Evolutionary conservation across 2,329 filamentous ascomycete species (phyloP).

Genomic region (Pyrenophora graminea): DNA sequence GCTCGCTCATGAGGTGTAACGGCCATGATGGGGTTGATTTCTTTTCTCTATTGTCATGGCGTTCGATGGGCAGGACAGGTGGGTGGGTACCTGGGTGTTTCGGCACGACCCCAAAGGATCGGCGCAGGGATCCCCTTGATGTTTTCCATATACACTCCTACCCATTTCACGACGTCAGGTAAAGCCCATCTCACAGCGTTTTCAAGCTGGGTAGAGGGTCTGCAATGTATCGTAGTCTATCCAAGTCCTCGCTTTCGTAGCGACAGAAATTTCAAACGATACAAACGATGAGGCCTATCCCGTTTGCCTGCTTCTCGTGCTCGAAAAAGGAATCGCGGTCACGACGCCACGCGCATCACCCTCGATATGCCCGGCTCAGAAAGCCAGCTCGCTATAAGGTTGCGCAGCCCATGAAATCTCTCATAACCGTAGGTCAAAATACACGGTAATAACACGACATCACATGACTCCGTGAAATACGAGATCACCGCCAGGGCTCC

Average conservation of each 20-base stretch:
- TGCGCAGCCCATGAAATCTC: too few species aligned
- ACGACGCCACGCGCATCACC: too few species aligned
- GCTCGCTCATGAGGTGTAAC: not conserved
- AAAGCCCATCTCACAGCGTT: not conserved
- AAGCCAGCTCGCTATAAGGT: too few species aligned
- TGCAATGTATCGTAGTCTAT: not conserved
- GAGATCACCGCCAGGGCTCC: slow-evolving; percentile 1
- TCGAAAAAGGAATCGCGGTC: not conserved
- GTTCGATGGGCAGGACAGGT: slow-evolving; percentile 1
- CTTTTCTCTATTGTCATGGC: not conserved
- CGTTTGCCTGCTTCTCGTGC: not conserved
- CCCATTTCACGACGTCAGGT: slow-evolving; percentile 6
- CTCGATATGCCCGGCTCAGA: too few species aligned
- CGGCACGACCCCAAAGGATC: not conserved
- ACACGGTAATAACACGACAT: not conserved
- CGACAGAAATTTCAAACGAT: not conserved
- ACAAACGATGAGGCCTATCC: not conserved
- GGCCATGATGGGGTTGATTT: not conserved
- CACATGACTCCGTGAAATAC: slow-evolving; percentile 13
- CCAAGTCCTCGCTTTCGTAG: not conserved
- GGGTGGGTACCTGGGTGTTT: slow-evolving; percentile 7
- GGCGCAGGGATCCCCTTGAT: too few species aligned
- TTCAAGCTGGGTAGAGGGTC: not conserved
- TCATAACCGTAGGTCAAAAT: too few species aligned
- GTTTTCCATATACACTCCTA: not conserved